phyloP scores from a whole-genome alignment of 495 filamentous ascomycete genomes.

The Annulohypoxylon stygium region DNA sequence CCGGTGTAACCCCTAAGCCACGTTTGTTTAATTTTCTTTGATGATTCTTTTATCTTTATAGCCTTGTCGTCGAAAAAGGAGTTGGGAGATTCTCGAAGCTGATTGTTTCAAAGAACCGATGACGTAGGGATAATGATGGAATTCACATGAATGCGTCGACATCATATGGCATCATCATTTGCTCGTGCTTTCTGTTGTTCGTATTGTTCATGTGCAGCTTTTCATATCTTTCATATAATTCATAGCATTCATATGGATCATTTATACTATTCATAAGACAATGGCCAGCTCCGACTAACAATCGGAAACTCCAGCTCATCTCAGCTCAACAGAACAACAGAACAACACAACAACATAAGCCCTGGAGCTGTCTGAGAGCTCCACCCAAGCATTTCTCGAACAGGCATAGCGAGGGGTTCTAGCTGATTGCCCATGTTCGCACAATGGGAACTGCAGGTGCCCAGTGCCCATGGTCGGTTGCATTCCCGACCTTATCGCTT shows the following conservation, averaged over 20 bases:
- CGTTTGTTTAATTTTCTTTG: constrained; percentile 7
- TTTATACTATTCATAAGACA: constrained; percentile 18
- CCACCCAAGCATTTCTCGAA: constrained; percentile 28
- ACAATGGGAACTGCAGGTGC: constrained; percentile 24
- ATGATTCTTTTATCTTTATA: not conserved
- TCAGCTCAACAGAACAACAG: constrained; percentile 28
- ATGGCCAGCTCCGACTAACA: constrained; percentile 7
- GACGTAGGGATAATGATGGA: constrained; percentile 30
- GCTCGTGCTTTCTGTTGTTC: not conserved
- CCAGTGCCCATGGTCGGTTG: constrained; percentile 16
- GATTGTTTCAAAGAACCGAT: constrained; percentile 30
- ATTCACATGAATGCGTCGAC: constrained; percentile 39
- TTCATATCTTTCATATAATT: not conserved
- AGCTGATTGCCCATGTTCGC: constrained; percentile 38
- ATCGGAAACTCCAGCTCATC: constrained; percentile 14
- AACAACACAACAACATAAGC: not conserved
- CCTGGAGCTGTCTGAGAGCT: constrained; percentile 6
- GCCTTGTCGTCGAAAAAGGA: not conserved
- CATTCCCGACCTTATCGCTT: constrained; percentile 29
- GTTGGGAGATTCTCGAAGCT: not conserved
- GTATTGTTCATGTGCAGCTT: constrained; percentile 4
- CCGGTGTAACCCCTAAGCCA: not conserved
- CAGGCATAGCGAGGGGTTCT: constrained; percentile 37
- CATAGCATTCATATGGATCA: no score
- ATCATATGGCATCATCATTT: constrained; percentile 10